Evolutionary conservation across 306 rosid genomes (phyloP).

Genomic region (Cicer cuneatum): DNA sequence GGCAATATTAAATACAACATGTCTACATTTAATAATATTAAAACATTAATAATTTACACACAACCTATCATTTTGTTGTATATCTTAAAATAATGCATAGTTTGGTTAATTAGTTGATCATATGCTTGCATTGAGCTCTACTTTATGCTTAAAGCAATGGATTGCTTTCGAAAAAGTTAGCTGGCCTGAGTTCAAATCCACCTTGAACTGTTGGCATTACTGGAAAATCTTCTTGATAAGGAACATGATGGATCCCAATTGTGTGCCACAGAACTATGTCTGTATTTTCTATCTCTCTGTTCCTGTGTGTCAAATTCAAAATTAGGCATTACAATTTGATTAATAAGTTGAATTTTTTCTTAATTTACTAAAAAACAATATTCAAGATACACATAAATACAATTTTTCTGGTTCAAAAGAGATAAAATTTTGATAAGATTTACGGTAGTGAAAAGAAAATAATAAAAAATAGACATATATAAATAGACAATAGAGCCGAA

Average conservation of each 20-base stretch:
- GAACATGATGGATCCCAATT: conserved; percentile 83
- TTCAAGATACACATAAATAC: too few relatives aligned
- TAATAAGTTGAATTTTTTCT: not conserved
- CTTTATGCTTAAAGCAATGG: conserved; percentile 55
- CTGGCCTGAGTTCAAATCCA: conserved; percentile 87
- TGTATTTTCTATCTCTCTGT: conserved; percentile 75
- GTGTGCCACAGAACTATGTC: conserved; percentile 90
- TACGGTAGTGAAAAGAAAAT: not conserved
- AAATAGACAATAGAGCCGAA: too few relatives aligned
- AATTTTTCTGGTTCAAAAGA: too few relatives aligned
- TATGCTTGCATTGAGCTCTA: not conserved
- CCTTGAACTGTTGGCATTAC: conserved; percentile 74
- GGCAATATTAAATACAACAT: not conserved
- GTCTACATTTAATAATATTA: not conserved
- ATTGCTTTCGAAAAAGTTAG: conserved; percentile 75
- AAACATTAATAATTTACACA: not conserved
- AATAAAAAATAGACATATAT: too few relatives aligned
- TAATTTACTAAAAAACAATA: too few relatives aligned
- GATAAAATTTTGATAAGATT: not conserved
- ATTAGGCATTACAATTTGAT: not conserved
- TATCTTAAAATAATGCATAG: conserved; percentile 8
- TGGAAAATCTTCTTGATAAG: conserved; percentile 89
- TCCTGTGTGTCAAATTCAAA: conserved; percentile 48
- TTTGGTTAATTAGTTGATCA: not conserved
- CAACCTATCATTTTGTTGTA: not conserved